Percentiles rank a stretch among this genome's conserved stretches.
phyloP scores from a whole-genome alignment of 768 basidiomycete species.

The Zangia roseola region DNA sequence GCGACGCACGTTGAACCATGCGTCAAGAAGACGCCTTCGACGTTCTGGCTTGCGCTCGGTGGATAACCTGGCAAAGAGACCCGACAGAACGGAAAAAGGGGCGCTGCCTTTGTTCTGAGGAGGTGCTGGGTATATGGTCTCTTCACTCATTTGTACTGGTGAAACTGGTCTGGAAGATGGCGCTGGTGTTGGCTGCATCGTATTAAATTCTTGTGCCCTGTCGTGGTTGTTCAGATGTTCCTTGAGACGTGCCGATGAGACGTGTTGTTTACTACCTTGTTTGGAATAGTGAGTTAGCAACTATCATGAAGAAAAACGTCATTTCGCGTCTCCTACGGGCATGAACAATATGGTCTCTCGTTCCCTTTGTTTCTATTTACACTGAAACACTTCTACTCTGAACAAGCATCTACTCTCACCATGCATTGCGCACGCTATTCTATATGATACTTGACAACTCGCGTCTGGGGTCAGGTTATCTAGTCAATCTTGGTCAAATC shows the following conservation, averaged over 20 bases:
- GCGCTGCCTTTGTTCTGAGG: slow-evolving; percentile 68
- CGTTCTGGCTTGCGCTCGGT: slow-evolving; percentile 73
- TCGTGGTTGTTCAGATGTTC: no score
- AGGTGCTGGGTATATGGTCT: slow-evolving; percentile 47
- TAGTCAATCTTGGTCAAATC: slow-evolving; percentile 52
- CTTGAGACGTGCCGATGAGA: no score
- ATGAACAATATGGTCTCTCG: slow-evolving; percentile 9
- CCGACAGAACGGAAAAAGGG: slow-evolving; percentile 65
- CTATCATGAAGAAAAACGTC: slow-evolving; percentile 88
- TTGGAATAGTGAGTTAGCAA: no score
- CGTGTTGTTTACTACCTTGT: no score
- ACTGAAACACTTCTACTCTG: neutral
- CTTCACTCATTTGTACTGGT: slow-evolving; percentile 27
- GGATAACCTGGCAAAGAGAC: slow-evolving; percentile 74
- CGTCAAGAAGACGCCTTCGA: slow-evolving; percentile 62
- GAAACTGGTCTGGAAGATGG: slow-evolving; percentile 58
- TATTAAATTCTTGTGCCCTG: slow-evolving; percentile 7
- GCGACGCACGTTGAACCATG: slow-evolving; percentile 76
- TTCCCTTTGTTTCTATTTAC: slow-evolving; percentile 1
- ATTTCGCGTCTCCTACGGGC: slow-evolving; percentile 73
- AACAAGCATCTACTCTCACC: neutral
- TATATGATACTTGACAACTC: no score
- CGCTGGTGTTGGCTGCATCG: slow-evolving; percentile 67
- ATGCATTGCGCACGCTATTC: slow-evolving; percentile 7
- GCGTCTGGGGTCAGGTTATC: slow-evolving; percentile 1